Evolutionary conservation across 1,284 basidiomycete genomes (phyloP).

Genomic region (Singerocomus rubriflavus): DNA sequence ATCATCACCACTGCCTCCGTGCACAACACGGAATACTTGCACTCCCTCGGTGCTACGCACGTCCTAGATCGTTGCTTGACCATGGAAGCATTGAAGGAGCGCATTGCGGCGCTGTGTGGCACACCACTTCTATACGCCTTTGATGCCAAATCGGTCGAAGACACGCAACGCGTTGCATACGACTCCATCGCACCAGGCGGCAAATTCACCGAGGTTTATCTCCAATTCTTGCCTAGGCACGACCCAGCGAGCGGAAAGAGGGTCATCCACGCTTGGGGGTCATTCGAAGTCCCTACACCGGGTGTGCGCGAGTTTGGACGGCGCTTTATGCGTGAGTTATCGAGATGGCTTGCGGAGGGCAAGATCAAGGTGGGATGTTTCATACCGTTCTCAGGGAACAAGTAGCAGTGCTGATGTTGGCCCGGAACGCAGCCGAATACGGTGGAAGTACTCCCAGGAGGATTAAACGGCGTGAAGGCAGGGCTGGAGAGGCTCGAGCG

Average conservation of each 20-base stretch:
- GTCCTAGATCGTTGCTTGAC: neutral
- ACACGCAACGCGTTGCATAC: slow-evolving; percentile 11
- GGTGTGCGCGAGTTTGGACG: slow-evolving; percentile 6
- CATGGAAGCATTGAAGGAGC: neutral
- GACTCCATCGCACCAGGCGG: slow-evolving; percentile 9
- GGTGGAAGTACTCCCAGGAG: neutral
- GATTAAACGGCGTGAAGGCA: neutral
- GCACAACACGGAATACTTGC: neutral
- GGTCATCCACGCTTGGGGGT: slow-evolving; percentile 5
- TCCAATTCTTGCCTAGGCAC: neutral
- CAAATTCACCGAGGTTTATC: slow-evolving; percentile 2
- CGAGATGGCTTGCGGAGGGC: slow-evolving; percentile 9
- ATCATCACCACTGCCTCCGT: neutral
- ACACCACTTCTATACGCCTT: slow-evolving; percentile 8
- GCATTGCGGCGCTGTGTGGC: neutral
- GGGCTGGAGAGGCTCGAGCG: neutral
- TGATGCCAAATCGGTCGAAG: slow-evolving; percentile 5
- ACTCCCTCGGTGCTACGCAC: neutral
- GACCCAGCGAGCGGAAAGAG: slow-evolving; percentile 1
- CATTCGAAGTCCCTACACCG: neutral
- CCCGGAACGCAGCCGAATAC: neutral
- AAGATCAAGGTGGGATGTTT: slow-evolving; percentile 2
- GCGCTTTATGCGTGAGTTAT: slow-evolving; percentile 7
- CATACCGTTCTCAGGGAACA: too few relatives aligned
- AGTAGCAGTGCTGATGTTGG: neutral